Evolutionary conservation across 1,284 basidiomycete species (phyloP), one percentile per base, ranked within the genome.

Genomic region (Fistulina hepatica): DNA sequence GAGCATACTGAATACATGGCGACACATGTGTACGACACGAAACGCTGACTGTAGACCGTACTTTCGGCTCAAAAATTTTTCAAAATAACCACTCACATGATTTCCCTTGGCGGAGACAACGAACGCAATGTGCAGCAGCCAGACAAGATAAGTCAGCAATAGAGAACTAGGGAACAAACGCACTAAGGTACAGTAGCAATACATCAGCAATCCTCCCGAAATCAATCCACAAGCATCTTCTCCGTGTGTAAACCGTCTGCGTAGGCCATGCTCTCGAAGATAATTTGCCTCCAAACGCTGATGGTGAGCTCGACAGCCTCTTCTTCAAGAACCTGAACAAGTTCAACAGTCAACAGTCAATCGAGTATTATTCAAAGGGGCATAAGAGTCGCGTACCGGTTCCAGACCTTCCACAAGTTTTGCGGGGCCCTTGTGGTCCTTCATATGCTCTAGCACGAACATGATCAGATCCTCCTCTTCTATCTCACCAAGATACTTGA

Each of bases 241-340:
- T 83, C 82, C 19, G 82, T 85, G 52, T 81, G 72, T 37, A 88
- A 65, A 33, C 84, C 83, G 59, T 88, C 84, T 43, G 76, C 78
- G 54, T 88, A 88, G 24, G 83, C 79, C 76, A 85, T 81, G 54
- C 83, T 86, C 64, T 93, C 89, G 56, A 92, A 92, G 36, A 86
- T 81, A 46, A 92, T 73, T 60, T 90, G 84, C 38, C 85, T 72
- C 89, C 89, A 92, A 27, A 93, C 66, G 45, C 68, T 69, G 45
- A 79, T 58, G n/a, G 75, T 69, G 41, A 90, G 72, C 43, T 84
- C 76, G 22, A 65, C 60, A 2, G 89, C 86, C 56, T 93, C 89
- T 57, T 92, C 89, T 52, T 88, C 86, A 15, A 93, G 65, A 5
- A 92, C 85, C 89, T 92, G 46, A 4, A 5, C 33, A 16, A 30